Evolutionary conservation across 2,329 filamentous ascomycete genomes (phyloP), one percentile per base, ranked within the genome.

Genomic region (Bipolaris sorokiniana): DNA sequence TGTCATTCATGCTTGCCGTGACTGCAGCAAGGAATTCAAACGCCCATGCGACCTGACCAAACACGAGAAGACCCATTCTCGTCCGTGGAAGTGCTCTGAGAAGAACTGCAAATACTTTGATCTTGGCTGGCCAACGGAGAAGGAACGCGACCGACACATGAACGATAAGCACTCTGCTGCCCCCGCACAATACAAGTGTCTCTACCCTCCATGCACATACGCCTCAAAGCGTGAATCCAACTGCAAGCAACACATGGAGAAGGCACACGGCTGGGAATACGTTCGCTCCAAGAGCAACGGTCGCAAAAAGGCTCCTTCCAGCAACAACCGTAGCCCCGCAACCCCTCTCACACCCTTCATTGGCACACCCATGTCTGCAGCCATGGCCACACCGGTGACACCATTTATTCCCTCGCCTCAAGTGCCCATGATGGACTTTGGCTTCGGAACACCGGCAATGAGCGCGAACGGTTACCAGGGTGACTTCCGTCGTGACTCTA

Each of bases 241-340:
- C 78, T 96, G 92, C 85, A 97, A 97, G 76, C 94, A 97, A 78
- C 93, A 98, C 79, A 97, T 97, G 93, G 94, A 98, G 81, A 97
- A 97, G 78, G 90, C 91, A 0, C 93, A 98, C 71, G 88, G 89
- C 56, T 97, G 91, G 90, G 83, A 84, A n/a, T 97, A 97, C 67
- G 84, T 93, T 53, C 90, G 94, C 63, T 94, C 92, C 58, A 97
- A 97, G 84, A 93, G 90, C 76, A 97, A 96, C 72, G 90, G 90
- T 51, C 68, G 71, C 36, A 76, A 75, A 65, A 77, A 75, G 69
- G 59, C 66, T 28, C 58, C 68, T 20, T 59, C 67, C 15, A 51
- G 56, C 41, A 64, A 64, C 36, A 70, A 65, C 28, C 68, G 66
- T 22, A 74, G 67, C 59, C 67, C 67, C 16, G 51, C 63, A 11